Base-by-base conservation (phyloP, 768 basidiomycete species). In the Naganishia friedmannii region DNA sequence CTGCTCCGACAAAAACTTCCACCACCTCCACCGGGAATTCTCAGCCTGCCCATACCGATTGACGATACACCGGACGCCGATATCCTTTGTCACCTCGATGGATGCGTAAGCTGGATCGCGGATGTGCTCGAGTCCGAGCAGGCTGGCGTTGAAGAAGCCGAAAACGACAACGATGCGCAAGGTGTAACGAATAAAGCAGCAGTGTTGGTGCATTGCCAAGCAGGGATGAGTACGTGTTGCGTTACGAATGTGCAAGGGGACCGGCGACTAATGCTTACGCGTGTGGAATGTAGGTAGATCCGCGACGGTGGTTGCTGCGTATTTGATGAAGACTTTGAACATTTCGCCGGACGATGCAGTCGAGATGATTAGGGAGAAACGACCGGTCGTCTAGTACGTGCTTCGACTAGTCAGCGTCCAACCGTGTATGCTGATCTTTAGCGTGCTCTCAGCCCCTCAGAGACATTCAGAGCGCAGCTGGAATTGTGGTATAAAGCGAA, bases 201-300 rank as follows among this genome's bases (percentile, higher is more conserved):
- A 0, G 89, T 97, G 1, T 83, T 95, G 23, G 90, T 96, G 0
- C 93, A 96, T 80, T 95, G 93, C 77, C 89, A 91, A 67, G 92
- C 91, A 28, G 93, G 93, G 29, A 84, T 92, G 81, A 92, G 91
- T 91, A 46, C 5, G 60, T 63, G 48, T 72, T 28, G n/a, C n/a
- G n/a, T 34, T 73, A 23, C 53, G 58, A 58, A 72, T 60, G 17
- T 48, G 28, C 58, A n/a, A 53, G 26, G 72, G 92, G 90, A 90
- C 5, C 2, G 7, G n/a, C n/a, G 10, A n/a, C 23, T 45, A 23
- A 45, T 55, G 39, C 23, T 37, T 76, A 7, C n/a, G n/a, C 48
- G 19, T 3, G 3, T 42, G 42, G 15, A 28, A 23, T 15, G 7
- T 63, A 63, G 60, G 60, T 26, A 87, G 93, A 28, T 93, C 91